A percentile compares a stretch with the other conserved stretches of the same genome.
These are phyloP conservation scores for Malus hybrid DNA, from an alignment of 331 rosid species.

Conservation along the genomic window DNA sequence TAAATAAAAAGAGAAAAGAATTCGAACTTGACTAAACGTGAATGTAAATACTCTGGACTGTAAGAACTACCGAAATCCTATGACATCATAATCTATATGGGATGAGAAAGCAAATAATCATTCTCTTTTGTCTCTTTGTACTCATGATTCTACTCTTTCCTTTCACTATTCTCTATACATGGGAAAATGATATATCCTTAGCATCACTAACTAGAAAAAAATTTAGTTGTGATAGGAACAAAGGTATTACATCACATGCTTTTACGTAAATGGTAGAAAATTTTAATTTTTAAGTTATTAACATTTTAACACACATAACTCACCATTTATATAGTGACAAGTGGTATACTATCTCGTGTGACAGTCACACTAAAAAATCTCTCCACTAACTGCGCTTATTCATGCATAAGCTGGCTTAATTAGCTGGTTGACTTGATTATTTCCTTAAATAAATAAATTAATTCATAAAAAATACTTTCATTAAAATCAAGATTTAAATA, in stretches of 20 bases:
- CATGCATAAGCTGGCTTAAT: constrained; percentile 19
- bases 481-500: background rate
- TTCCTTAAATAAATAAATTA: too few species aligned
- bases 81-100: background rate
- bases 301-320: too few species aligned
- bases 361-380: too few species aligned
- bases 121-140: constrained; percentile 38
- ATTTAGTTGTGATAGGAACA: too few species aligned
- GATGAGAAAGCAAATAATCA: constrained; percentile 14
- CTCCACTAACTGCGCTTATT: constrained; percentile 6
- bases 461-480: background rate
- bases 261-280: too few species aligned
- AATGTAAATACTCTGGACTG: background rate
- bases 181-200: constrained; percentile 35
- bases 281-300: too few species aligned
- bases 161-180: constrained; percentile 13
- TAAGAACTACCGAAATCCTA: background rate
- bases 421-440: constrained; percentile 29
- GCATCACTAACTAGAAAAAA: constrained; percentile 21
- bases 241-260: too few species aligned
- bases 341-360: too few species aligned
- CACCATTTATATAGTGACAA: too few species aligned
- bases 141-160: constrained; percentile 25
- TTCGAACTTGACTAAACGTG: background rate
- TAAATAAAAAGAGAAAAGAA: too few species aligned